phyloP scores from a whole-genome alignment of 75 land plant species.

The Selaginella tamariscina region DNA sequence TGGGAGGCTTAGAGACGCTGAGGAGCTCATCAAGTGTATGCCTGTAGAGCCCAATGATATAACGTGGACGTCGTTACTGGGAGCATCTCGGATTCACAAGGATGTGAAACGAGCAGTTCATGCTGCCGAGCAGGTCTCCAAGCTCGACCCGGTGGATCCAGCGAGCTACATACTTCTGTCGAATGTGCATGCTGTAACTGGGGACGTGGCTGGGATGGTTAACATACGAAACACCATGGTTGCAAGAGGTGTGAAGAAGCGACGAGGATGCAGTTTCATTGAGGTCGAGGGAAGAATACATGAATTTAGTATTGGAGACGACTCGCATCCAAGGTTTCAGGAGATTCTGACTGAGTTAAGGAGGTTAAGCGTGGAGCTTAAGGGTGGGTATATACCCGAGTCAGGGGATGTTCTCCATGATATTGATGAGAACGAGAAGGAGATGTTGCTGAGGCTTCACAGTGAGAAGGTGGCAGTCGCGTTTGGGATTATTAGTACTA shows the following conservation, averaged over 20 bases:
- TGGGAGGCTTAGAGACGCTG: background rate
- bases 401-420: slow-evolving; percentile 9
- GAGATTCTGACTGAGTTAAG: slow-evolving; percentile 14
- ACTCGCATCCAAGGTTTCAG: slow-evolving; percentile 14
- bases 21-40: background rate
- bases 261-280: slow-evolving; percentile 14
- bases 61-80: background rate
- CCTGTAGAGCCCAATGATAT: slow-evolving; percentile 2
- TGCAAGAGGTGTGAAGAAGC: slow-evolving; percentile 17
- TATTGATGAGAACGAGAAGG: slow-evolving; percentile 16
- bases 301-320: slow-evolving; percentile 8
- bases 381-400: slow-evolving; percentile 12
- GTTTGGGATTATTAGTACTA: slow-evolving; percentile 14
- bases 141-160: slow-evolving; percentile 5
- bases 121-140: slow-evolving; percentile 3
- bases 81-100: background rate
- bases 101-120: slow-evolving; percentile 1
- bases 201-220: slow-evolving; percentile 4
- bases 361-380: slow-evolving; percentile 10
- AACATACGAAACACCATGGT: slow-evolving; percentile 14
- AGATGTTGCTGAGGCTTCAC: slow-evolving; percentile 8
- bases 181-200: slow-evolving; percentile 16
- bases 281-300: slow-evolving; percentile 12
- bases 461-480: slow-evolving; percentile 19
- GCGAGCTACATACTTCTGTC: background rate